Base-by-base conservation (phyloP, 2,329 filamentous ascomycete genomes). In the Phaeomoniella chlamydospora region DNA sequence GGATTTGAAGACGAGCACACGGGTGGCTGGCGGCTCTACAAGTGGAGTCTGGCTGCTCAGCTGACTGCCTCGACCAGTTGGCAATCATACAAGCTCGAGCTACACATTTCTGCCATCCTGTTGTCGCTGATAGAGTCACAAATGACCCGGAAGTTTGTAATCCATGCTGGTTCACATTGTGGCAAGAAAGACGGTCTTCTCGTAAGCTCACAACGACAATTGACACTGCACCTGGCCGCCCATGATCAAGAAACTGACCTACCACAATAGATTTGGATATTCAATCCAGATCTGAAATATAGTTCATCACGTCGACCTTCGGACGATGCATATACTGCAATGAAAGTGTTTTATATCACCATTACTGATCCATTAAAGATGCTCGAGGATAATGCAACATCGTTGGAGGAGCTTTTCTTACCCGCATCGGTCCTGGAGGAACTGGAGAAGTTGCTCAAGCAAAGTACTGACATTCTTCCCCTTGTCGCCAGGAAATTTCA, bases 241-340 rank as follows among this genome's bases (percentile, higher is more conserved):
- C 6, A 16, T 5, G 18, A 12, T 40, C n/a, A 13, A 18, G 15
- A 22, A 33, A 34, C 5, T 26, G 17, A 12, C 14, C n/a, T n/a
- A n/a, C n/a, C n/a, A n/a, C n/a, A n/a, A 6, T 32, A 70, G 52
- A 43, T 75, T 17, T 77, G 72, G 73, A 58, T 72, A 37, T 77
- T 77, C 52, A 72, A 73, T 5, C 69, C 71, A 0, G 65, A 74
- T 39, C 58, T 77, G 29, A 61, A 62, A 35, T 70, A 74, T 42
- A 72, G 72, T 2, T 67, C 61, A 6, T 65, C 63, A 6, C 55
- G 56, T 33, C 61, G 68, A n/a, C 9, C 6, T 9, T 26, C 22
- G n/a, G 22, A 26, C n/a, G n/a, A 6, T 6, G 22, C 22, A 26
- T 26, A 9, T 26, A 26, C 9, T 6, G 69, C 68, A 1, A 62